Evolutionary conservation across 345 rosid genomes (phyloP), one percentile per base, ranked within the genome.

Genomic region (Melaleuca quinquenervia): DNA sequence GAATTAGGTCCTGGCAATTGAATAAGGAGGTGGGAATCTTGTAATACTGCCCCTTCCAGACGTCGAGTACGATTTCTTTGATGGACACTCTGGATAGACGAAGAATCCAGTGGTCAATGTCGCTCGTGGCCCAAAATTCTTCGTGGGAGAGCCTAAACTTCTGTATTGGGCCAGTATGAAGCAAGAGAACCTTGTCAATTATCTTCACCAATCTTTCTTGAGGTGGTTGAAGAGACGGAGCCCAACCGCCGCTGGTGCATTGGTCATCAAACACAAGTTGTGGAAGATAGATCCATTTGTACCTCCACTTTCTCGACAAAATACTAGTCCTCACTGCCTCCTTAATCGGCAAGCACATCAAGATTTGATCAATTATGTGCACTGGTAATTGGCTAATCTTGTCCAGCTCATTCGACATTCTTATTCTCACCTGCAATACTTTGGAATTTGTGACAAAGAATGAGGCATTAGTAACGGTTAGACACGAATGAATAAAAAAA

Each of bases 251-350:
- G 87, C 86, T 93, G 78, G 91, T 48, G 87, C 94, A 91, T 11
- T 90, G 89, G 80, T 75, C 87, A 84, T 94, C 96, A 56, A 93
- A 94, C 85, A 94, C 91, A 82, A 92, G 93, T 60, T 84, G 83
- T 6, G 95, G 93, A 86, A 92, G 51, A 53, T 90, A 50, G 64
- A 32, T 18, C 85, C 85, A 85, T 70, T 85, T 64, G 29, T 85
- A 50, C 82, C 86, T 64, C 86, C 83, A 85, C 82, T 85, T 85
- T 44, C n/a, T 74, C 2, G 86, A 85, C 48, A 85, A 75, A 64
- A 85, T 74, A 32, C 86, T 85, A 16, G 86, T 85, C 82, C 86
- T 85, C n/a, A 51, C 83, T 7, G 82, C 86, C 1, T 85, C 86
- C 29, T 36, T 62, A 51, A 85, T 64, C 29, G 56, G 48, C 83